Evolutionary conservation across 2,329 filamentous ascomycete species (phyloP).

Genomic region (Ceratocystis destructans): DNA sequence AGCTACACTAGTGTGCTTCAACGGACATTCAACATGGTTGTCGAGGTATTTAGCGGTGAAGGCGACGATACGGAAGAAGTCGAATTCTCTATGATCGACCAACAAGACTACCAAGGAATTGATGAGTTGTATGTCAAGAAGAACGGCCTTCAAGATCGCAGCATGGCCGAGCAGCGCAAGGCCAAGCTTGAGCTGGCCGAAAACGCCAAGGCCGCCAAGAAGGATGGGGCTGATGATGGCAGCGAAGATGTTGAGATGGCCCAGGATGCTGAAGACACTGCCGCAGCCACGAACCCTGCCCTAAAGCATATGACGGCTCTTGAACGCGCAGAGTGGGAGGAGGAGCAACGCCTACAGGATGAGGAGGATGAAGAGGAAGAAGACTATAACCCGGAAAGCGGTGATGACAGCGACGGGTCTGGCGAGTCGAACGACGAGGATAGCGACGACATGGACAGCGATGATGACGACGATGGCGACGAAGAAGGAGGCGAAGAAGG

Average conservation of each 20-base stretch:
- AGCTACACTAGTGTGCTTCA: constrained; percentile 55
- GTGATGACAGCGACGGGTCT: constrained; percentile 41
- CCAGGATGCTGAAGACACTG: constrained; percentile 27
- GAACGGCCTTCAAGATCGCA: constrained; percentile 50
- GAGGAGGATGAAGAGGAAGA: constrained; percentile 53
- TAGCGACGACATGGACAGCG: constrained; percentile 28
- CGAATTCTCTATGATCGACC: constrained; percentile 56
- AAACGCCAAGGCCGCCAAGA: constrained; percentile 39
- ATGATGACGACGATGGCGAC: constrained; percentile 26
- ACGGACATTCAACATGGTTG: constrained; percentile 53
- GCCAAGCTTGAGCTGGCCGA: constrained; percentile 50
- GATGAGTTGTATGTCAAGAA: constrained; percentile 47
- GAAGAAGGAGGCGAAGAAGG: constrained; percentile 23
- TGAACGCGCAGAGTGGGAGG: constrained; percentile 36
- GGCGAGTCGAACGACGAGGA: constrained; percentile 33
- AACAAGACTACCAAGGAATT: constrained; percentile 52
- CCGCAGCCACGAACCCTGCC: constrained; percentile 26
- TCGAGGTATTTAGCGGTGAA: constrained; percentile 41
- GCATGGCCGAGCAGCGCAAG: constrained; percentile 54
- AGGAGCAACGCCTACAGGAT: constrained; percentile 41
- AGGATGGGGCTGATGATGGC: constrained; percentile 28
- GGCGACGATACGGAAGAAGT: constrained; percentile 41
- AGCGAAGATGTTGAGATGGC: constrained; percentile 26
- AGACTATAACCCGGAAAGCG: constrained; percentile 48
- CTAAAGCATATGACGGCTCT: constrained; percentile 35